Evolutionary conservation across 768 basidiomycete genomes (phyloP).

Genomic region (Macrolepiota fuliginosa): DNA sequence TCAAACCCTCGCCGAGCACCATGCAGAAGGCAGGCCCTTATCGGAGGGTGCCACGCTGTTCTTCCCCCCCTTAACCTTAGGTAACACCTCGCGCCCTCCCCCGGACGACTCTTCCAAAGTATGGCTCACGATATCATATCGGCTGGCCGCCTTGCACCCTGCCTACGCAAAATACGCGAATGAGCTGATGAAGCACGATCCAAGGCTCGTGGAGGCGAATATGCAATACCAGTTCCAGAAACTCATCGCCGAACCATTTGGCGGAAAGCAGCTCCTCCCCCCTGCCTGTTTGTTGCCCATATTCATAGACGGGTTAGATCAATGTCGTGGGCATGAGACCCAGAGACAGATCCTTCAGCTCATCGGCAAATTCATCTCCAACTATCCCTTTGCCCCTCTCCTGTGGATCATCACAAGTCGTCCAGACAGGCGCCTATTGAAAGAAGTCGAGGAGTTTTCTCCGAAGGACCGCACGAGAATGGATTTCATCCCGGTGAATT

Average conservation of each 20-base stretch:
- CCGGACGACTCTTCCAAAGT: not conserved
- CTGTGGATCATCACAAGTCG: too few relatives aligned
- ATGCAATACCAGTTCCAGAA: too few relatives aligned
- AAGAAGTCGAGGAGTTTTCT: not conserved
- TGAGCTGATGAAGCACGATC: not conserved
- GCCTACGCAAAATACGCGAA: not conserved
- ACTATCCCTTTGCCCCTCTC: not conserved
- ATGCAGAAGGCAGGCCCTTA: not conserved
- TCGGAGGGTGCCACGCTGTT: constrained; percentile 3
- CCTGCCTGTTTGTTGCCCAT: not conserved
- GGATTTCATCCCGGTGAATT: too few relatives aligned
- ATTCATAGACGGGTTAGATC: too few relatives aligned
- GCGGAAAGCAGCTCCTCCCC: not conserved
- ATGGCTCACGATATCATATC: too few relatives aligned
- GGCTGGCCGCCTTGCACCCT: not conserved
- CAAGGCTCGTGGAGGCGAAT: too few relatives aligned
- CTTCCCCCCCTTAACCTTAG: not conserved
- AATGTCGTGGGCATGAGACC: too few relatives aligned
- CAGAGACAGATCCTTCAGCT: too few relatives aligned
- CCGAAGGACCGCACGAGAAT: too few relatives aligned
- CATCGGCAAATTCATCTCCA: not conserved
- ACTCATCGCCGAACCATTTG: too few relatives aligned
- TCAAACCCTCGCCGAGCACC: not conserved
- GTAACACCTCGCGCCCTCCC: too few relatives aligned
- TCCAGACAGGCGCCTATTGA: not conserved